These are phyloP conservation scores for Xylariaceae sp. DNA, from an alignment of 2,329 filamentous ascomycete species.

Conservation along the genomic window DNA sequence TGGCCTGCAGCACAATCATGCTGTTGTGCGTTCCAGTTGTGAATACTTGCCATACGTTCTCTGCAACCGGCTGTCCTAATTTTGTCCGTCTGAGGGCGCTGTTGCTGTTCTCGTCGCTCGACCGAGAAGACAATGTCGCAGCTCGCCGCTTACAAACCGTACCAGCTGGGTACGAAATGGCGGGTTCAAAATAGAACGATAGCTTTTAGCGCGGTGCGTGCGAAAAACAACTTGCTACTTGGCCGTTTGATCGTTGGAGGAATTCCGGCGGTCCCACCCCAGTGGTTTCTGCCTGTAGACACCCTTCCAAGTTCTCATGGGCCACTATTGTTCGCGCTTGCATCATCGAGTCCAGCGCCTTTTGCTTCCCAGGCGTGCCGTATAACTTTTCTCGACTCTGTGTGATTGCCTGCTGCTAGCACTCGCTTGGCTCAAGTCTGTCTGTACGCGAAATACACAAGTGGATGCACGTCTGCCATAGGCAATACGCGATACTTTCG, in stretches of 20 bases:
- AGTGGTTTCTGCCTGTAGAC: no score
- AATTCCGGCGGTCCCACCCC: not conserved
- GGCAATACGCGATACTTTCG: not conserved
- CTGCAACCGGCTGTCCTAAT: not conserved
- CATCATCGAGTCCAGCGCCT: slow-evolving; percentile 9
- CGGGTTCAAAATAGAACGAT: no score
- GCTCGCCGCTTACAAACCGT: no score
- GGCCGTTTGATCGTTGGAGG: not conserved
- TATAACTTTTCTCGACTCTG: slow-evolving; percentile 1
- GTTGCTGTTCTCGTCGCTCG: slow-evolving; percentile 13
- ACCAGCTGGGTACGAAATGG: no score
- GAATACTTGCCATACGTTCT: slow-evolving; percentile 1
- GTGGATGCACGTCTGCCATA: no score
- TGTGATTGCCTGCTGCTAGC: not conserved
- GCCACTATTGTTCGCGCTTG: slow-evolving; percentile 18
- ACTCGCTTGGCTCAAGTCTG: not conserved
- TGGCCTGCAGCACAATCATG: slow-evolving; percentile 16
- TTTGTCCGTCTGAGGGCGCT: not conserved
- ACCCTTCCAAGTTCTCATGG: no score
- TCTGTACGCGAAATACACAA: no score
- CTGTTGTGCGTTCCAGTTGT: not conserved
- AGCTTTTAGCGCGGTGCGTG: not conserved
- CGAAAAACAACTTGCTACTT: not conserved
- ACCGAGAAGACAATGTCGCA: no score
- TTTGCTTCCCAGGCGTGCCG: slow-evolving; percentile 1